phyloP scores from a whole-genome alignment of 371 early-diverging fungal species.

The Zopfochytrium polystomum region DNA sequence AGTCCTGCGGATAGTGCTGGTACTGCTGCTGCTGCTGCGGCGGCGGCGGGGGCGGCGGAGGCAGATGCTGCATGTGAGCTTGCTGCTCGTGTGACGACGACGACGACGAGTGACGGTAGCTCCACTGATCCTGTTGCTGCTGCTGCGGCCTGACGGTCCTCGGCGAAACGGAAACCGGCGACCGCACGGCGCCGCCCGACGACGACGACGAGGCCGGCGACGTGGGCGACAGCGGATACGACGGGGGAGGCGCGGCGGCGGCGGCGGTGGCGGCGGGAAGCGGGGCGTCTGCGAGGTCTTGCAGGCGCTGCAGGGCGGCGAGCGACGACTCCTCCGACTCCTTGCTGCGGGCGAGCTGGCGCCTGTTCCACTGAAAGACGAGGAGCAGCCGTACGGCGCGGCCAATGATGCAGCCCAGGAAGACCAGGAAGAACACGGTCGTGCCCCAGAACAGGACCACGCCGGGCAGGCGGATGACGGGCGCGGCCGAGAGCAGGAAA shows the following conservation, averaged over 20 bases:
- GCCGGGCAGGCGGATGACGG: conserved; percentile 39
- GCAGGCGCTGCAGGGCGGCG: background rate
- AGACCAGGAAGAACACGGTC: conserved; percentile 43
- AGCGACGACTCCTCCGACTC: background rate
- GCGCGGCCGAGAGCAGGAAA: conserved; percentile 1
- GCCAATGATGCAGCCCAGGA: conserved; percentile 44
- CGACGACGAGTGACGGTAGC: too few relatives aligned
- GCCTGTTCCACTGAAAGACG: conserved; percentile 35
- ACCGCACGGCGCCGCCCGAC: too few relatives aligned
- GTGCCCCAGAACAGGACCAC: conserved; percentile 43
- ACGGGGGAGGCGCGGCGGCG: conserved; percentile 2
- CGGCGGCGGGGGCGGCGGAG: too few relatives aligned
- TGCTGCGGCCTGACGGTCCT: too few relatives aligned
- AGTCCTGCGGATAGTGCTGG: too few relatives aligned
- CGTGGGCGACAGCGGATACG: too few relatives aligned
- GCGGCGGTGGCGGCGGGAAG: background rate
- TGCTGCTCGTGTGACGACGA: too few relatives aligned
- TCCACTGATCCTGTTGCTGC: too few relatives aligned
- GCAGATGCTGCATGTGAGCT: too few relatives aligned
- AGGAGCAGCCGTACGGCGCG: conserved; percentile 44
- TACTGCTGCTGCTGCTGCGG: too few relatives aligned
- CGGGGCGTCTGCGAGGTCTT: background rate
- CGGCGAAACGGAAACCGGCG: too few relatives aligned
- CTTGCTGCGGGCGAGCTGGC: background rate
- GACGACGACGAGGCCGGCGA: too few relatives aligned